Base-by-base conservation (phyloP, 768 basidiomycete genomes). In the Cubamyces sp. region DNA sequence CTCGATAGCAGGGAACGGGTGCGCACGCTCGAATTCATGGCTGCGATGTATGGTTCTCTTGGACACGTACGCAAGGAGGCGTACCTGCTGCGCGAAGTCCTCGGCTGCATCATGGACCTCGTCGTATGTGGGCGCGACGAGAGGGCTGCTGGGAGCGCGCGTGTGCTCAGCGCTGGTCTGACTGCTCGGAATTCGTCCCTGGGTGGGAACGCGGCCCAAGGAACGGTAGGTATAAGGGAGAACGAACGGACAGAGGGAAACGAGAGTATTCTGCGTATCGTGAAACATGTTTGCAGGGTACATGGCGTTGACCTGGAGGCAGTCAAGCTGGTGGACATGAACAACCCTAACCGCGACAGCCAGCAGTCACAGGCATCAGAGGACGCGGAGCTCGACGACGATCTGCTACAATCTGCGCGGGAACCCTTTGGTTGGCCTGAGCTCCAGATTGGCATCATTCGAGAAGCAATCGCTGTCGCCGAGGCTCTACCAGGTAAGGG, bases 341-440 rank as follows among this genome's bases (percentile, higher is more conserved):
- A 60, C 34, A 30, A 40, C 9, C 23, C 52, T 11, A 46, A 30
- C 3, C 58, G 58, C 21, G 43, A 60, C 14, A 64, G 63, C 43
- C 54, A 45, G 45, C 37, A 46, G 12, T 61, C 55, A 25, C 41
- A 26, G 14, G 19, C 7, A 15, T 47, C 25, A 1, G 54, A 64
- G 15, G 62, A 57, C 4, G 21, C 52, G 12, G 63, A 69, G 25
- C 54, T 81, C 57, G 78, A 81, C 49, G 81, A 82, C 55, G 74
- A 76, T 0, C 39, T 66, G 5, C 61, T 77, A 9, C 76, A 77
- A 37, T 74, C 76, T 19, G 72, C 76, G 30, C 77, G 74, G 25
- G 85, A 87, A 64, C 74, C 82, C 5, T 92, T 87, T 71, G 97
- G 97, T 4, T 98, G 96, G 96, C 90, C 95, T 3, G 93, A 95